phyloP scores from a whole-genome alignment of 2,329 filamentous ascomycete genomes.

The Trichoderma sp. region DNA sequence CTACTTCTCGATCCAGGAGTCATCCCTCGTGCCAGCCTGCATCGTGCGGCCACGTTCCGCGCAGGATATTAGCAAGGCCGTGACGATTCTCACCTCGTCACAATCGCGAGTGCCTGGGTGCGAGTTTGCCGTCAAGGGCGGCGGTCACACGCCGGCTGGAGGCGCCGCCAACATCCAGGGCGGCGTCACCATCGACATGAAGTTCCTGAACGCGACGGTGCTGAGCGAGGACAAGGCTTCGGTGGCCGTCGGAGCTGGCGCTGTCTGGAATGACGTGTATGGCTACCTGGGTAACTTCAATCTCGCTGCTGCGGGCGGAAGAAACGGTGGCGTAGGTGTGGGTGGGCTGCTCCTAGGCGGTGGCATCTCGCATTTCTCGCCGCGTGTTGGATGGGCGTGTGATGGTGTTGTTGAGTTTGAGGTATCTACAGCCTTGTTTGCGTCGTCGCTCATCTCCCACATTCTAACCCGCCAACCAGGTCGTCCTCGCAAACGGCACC shows the following conservation, averaged over 20 bases:
- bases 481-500: constrained; percentile 51
- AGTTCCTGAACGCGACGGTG: constrained; percentile 33
- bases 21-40: background rate
- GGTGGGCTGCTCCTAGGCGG: constrained; percentile 35
- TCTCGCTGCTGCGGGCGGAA: constrained; percentile 35
- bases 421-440: background rate
- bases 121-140: constrained; percentile 41
- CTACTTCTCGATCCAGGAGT: constrained; percentile 9
- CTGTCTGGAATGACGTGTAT: constrained; percentile 34
- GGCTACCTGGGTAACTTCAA: constrained; percentile 28
- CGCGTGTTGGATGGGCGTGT: constrained; percentile 26
- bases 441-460: background rate
- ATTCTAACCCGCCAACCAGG: constrained; percentile 30
- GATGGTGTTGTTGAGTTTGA: constrained; percentile 21
- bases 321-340: constrained; percentile 34
- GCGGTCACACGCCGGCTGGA: constrained; percentile 40
- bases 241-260: constrained; percentile 32
- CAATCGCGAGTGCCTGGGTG: background rate
- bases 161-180: constrained; percentile 37
- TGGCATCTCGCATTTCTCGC: constrained; percentile 31
- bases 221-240: constrained; percentile 30
- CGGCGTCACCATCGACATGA: constrained; percentile 39
- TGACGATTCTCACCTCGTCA: background rate
- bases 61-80: constrained; percentile 33
- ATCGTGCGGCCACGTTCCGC: constrained; percentile 31